phyloP scores from a whole-genome alignment of 306 rosid species.

The Chamaecrista fasciculata region DNA sequence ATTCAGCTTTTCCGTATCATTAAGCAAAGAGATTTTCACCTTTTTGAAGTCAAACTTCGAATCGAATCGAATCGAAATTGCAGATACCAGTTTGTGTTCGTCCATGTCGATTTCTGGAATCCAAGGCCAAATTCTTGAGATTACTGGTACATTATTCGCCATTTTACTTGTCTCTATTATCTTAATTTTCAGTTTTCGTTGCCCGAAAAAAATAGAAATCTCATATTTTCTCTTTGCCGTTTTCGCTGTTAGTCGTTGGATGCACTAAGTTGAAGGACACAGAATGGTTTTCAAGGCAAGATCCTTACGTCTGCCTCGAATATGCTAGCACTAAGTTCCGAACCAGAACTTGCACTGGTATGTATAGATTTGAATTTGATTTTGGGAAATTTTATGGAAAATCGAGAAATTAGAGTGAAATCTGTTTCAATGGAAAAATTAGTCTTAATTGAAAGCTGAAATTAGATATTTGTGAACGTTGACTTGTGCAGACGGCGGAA shows the following conservation, averaged over 20 bases:
- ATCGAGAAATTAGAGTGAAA: background rate
- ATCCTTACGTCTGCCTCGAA: constrained; percentile 79
- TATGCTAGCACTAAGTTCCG: constrained; percentile 64
- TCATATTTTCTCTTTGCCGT: background rate
- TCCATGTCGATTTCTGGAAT: constrained; percentile 59
- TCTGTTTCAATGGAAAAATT: background rate
- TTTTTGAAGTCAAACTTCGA: background rate
- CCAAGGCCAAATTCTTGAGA: constrained; percentile 73
- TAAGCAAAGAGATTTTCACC: too few relatives aligned
- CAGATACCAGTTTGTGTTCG: background rate
- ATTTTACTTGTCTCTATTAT: background rate
- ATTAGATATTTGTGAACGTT: constrained; percentile 6
- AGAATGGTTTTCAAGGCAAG: constrained; percentile 89
- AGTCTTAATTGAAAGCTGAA: background rate
- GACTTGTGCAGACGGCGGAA: constrained; percentile 62
- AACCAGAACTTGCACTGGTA: constrained; percentile 79
- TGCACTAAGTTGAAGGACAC: constrained; percentile 81
- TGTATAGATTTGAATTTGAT: background rate
- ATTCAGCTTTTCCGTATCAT: background rate
- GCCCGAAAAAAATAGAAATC: background rate
- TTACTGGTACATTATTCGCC: constrained; percentile 51
- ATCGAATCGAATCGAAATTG: background rate
- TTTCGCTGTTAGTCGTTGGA: constrained; percentile 50
- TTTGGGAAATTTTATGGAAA: background rate
- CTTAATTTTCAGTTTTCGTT: background rate